These are phyloP conservation scores for Acer saccharum DNA, from an alignment of 345 rosid genomes.

Conservation along the genomic window DNA sequence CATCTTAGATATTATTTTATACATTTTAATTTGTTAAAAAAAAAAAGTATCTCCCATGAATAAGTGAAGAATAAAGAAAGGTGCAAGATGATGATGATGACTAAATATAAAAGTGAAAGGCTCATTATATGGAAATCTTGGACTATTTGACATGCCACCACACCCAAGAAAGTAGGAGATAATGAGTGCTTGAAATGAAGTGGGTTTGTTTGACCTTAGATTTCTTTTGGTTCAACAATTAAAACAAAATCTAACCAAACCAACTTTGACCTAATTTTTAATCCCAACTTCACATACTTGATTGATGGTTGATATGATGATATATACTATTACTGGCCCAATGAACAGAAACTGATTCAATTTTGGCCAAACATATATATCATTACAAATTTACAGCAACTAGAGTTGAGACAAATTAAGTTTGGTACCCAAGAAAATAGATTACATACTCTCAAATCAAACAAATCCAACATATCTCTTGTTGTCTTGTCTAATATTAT, in stretches of 20 bases:
- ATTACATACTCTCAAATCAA: neutral
- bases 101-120: neutral
- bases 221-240: slow-evolving; percentile 25
- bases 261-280: neutral
- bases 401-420: neutral
- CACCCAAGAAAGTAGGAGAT: slow-evolving; percentile 6
- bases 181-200: slow-evolving; percentile 12
- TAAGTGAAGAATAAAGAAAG: neutral
- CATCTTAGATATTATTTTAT: too few species aligned
- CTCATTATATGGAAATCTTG: neutral
- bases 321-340: neutral
- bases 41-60: too few species aligned
- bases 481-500: neutral
- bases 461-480: slow-evolving; percentile 4
- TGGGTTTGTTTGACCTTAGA: slow-evolving; percentile 25
- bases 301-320: neutral
- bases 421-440: neutral
- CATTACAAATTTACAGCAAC: neutral
- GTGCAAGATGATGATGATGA: neutral
- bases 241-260: slow-evolving; percentile 14
- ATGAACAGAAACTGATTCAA: neutral
- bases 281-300: neutral
- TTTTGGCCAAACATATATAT: neutral
- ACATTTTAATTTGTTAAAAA: too few species aligned
- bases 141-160: neutral